Evolutionary conservation across 805 yeast genomes (phyloP).

Genomic region (Ascoidea rubescens): DNA sequence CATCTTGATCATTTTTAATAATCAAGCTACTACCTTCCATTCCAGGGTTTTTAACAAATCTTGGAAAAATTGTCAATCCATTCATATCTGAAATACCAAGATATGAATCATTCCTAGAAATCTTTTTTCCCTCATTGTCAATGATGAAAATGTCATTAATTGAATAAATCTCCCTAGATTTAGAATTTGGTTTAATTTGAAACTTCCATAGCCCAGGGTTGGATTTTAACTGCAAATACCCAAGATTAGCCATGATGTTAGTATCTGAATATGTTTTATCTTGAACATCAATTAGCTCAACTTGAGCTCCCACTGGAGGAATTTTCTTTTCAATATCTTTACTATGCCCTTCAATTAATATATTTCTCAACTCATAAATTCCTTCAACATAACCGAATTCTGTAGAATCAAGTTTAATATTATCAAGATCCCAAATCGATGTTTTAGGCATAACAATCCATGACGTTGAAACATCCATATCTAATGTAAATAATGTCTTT

Average conservation of each 20-base stretch:
- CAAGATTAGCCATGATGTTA: slow-evolving; percentile 62
- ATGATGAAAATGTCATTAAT: slow-evolving; percentile 21
- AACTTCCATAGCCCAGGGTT: slow-evolving; percentile 60
- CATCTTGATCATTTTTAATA: slow-evolving; percentile 6
- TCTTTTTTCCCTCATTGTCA: neutral
- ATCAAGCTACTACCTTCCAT: slow-evolving; percentile 16
- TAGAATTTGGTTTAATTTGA: slow-evolving; percentile 25
- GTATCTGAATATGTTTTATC: slow-evolving; percentile 33
- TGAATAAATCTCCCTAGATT: slow-evolving; percentile 26
- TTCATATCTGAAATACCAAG: slow-evolving; percentile 28
- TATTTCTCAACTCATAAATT: slow-evolving; percentile 32
- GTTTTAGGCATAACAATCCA: slow-evolving; percentile 53
- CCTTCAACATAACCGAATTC: slow-evolving; percentile 24
- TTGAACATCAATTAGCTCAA: slow-evolving; percentile 10
- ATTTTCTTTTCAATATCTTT: slow-evolving; percentile 25
- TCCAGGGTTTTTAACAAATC: slow-evolving; percentile 28
- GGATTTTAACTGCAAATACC: slow-evolving; percentile 70
- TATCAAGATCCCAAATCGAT: slow-evolving; percentile 48
- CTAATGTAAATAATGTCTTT: slow-evolving; percentile 36
- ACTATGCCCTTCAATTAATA: slow-evolving; percentile 64
- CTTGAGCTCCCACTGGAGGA: slow-evolving; percentile 36
- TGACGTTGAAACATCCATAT: slow-evolving; percentile 43
- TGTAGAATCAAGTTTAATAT: slow-evolving; percentile 32
- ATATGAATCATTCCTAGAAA: neutral
- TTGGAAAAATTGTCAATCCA: slow-evolving; percentile 32